phyloP scores from a whole-genome alignment of 1,139 yeast species.

The Hyphopichia buzzinii region DNA sequence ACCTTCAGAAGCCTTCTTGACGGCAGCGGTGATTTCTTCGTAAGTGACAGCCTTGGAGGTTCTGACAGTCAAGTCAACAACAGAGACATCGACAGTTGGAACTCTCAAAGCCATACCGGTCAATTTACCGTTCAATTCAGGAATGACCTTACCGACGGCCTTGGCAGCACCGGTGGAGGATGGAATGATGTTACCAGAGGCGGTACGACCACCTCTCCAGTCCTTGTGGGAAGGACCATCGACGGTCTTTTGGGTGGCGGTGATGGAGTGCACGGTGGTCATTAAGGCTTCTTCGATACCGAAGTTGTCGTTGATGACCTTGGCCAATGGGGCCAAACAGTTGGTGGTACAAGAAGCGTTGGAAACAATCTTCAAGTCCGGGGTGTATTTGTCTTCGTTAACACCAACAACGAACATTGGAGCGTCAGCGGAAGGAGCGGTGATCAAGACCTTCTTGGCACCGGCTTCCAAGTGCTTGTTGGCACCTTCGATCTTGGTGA shows the following conservation, averaged over 20 bases:
- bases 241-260: conserved; percentile 89
- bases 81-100: conserved; percentile 84
- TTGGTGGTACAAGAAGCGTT: conserved; percentile 91
- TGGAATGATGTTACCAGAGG: conserved; percentile 86
- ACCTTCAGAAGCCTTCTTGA: conserved; percentile 71
- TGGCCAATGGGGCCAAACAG: conserved; percentile 88
- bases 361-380: conserved; percentile 70
- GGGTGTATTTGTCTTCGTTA: conserved; percentile 68
- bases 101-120: conserved; percentile 89
- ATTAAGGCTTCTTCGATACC: conserved; percentile 85
- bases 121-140: conserved; percentile 82
- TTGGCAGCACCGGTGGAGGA: conserved; percentile 92
- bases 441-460: conserved; percentile 86
- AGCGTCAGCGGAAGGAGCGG: conserved; percentile 86
- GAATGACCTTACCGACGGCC: conserved; percentile 90
- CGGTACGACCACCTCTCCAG: conserved; percentile 95
- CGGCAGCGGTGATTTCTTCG: conserved; percentile 70
- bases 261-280: conserved; percentile 90
- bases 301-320: conserved; percentile 74
- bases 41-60: conserved; percentile 67
- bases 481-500: conserved; percentile 77
- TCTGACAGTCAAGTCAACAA: conserved; percentile 49
- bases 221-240: conserved; percentile 93
- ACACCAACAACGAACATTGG: conserved; percentile 90
- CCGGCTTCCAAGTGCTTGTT: conserved; percentile 79